phyloP scores from a whole-genome alignment of 495 filamentous ascomycete species.

The Cenococcum geophilum region DNA sequence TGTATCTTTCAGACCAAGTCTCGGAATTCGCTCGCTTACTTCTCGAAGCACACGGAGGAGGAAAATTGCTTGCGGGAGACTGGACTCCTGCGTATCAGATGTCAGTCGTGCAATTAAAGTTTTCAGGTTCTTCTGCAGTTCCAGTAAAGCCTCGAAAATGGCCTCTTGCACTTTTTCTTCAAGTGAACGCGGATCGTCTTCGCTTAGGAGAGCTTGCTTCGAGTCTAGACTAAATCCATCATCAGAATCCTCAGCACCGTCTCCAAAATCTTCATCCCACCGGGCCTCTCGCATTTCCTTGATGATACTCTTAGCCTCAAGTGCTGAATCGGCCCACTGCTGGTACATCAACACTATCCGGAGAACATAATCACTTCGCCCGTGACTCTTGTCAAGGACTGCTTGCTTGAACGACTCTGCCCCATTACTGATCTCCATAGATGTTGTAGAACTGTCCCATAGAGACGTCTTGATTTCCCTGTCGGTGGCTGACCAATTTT shows the following conservation, averaged over 20 bases:
- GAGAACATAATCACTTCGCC: constrained; percentile 60
- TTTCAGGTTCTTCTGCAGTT: constrained; percentile 53
- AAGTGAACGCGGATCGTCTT: constrained; percentile 64
- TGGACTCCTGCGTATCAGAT: constrained; percentile 34
- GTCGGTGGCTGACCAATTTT: constrained; percentile 23
- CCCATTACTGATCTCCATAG: constrained; percentile 50
- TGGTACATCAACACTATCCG: constrained; percentile 54
- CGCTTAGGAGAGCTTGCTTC: constrained; percentile 56
- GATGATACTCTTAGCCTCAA: constrained; percentile 54
- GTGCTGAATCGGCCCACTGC: constrained; percentile 60
- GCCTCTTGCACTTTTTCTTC: constrained; percentile 54
- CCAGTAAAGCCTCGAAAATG: constrained; percentile 51
- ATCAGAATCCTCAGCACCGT: constrained; percentile 66
- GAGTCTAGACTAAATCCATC: constrained; percentile 48
- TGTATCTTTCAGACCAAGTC: constrained; percentile 22
- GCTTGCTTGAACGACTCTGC: constrained; percentile 49
- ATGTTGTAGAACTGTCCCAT: constrained; percentile 44
- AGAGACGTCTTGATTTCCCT: constrained; percentile 38
- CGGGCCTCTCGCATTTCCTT: constrained; percentile 58
- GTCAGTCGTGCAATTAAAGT: constrained; percentile 42
- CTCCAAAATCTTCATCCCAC: constrained; percentile 74
- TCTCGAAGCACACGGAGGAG: constrained; percentile 72
- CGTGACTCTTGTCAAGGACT: constrained; percentile 52
- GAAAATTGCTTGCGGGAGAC: constrained; percentile 54
- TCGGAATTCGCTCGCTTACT: constrained; percentile 59